These are phyloP conservation scores for Bipolaris gigantea DNA, from an alignment of 2,329 filamentous ascomycete species.

Conservation along the genomic window DNA sequence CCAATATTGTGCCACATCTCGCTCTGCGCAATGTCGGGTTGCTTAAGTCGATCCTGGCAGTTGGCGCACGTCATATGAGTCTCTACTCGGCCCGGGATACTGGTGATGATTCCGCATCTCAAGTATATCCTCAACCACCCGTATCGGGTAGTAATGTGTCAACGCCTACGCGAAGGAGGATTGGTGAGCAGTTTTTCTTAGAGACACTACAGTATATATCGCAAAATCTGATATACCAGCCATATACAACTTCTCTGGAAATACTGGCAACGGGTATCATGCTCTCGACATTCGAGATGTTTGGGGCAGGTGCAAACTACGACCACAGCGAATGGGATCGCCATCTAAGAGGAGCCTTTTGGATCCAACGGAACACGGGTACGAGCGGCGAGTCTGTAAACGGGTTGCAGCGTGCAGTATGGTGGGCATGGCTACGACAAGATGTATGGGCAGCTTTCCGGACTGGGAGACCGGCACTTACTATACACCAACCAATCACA, in stretches of 20 bases:
- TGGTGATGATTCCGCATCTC: conserved; percentile 26
- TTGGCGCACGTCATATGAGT: conserved; percentile 56
- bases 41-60: conserved; percentile 60
- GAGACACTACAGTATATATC: conserved; percentile 65
- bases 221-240: conserved; percentile 59
- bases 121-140: conserved; percentile 27
- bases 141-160: conserved; percentile 17
- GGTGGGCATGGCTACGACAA: conserved; percentile 68
- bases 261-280: conserved; percentile 61
- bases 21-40: conserved; percentile 59
- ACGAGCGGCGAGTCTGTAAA: conserved; percentile 59
- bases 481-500: conserved; percentile 59
- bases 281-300: conserved; percentile 67
- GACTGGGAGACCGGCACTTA: conserved; percentile 59
- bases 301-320: conserved; percentile 54
- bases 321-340: conserved; percentile 59
- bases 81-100: conserved; percentile 37
- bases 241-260: conserved; percentile 60
- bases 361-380: conserved; percentile 63
- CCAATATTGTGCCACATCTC: conserved; percentile 36
- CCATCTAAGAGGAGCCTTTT: conserved; percentile 66
- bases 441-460: conserved; percentile 67
- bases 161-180: conserved; percentile 42
- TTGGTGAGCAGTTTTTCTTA: conserved; percentile 58
- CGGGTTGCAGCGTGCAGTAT: conserved; percentile 60